Conservation (phyloP, 1,284 basidiomycete genomes). For the Microbotryum silenes-acaulis region DNA sequence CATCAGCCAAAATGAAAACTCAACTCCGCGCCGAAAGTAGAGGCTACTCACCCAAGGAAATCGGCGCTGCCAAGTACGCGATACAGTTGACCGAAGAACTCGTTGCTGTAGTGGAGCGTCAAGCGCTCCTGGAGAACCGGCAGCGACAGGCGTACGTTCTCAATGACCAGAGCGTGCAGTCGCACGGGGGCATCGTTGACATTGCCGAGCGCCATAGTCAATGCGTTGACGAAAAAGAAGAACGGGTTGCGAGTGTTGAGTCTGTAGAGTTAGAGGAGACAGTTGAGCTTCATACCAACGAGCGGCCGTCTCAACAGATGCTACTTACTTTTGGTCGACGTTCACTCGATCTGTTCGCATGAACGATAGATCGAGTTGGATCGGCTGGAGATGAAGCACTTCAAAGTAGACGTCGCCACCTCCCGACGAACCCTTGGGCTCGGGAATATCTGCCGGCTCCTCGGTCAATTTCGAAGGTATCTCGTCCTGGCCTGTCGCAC, state of each 20-base stretch:
- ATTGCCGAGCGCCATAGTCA: constrained; percentile 96
- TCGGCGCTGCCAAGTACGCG: constrained; percentile 94
- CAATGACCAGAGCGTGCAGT: constrained; percentile 88
- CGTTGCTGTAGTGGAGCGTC: constrained; percentile 87
- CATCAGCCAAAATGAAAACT: neutral
- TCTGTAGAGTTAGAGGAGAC: constrained; percentile 41
- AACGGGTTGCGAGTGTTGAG: constrained; percentile 81
- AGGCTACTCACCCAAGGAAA: constrained; percentile 51
- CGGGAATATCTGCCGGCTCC: constrained; percentile 65
- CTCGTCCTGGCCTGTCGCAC: constrained; percentile 75
- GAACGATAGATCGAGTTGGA: constrained; percentile 87
- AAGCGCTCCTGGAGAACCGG: constrained; percentile 80
- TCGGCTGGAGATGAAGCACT: constrained; percentile 91
- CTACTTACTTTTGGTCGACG: constrained; percentile 63
- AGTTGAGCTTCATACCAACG: too few species aligned
- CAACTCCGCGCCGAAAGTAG: neutral
- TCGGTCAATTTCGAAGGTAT: constrained; percentile 58
- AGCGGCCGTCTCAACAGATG: too few species aligned
- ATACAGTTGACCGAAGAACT: constrained; percentile 88
- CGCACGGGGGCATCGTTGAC: constrained; percentile 95
- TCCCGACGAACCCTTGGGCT: constrained; percentile 57
- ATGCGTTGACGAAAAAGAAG: constrained; percentile 84
- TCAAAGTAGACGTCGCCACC: constrained; percentile 91
- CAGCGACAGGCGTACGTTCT: constrained; percentile 82
- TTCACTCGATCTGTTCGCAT: constrained; percentile 92